These are phyloP conservation scores for Aurinia saxatilis DNA, from an alignment of 345 rosid genomes.

Conservation along the genomic window DNA sequence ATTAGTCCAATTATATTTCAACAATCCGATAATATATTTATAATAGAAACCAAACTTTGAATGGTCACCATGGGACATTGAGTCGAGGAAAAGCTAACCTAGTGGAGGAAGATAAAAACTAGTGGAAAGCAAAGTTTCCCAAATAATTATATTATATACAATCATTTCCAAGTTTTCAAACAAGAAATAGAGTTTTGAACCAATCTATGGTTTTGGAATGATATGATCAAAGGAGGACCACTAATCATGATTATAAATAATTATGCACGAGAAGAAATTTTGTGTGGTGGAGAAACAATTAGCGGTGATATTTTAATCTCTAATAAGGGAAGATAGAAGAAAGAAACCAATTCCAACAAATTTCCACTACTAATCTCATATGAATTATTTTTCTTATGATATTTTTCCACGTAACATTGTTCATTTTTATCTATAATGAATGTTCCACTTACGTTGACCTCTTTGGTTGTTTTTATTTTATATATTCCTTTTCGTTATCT, in stretches of 20 bases:
- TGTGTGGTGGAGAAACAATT: conserved; percentile 20
- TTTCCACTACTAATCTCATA: neutral
- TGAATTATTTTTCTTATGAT: neutral
- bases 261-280: neutral
- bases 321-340: neutral
- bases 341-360: neutral
- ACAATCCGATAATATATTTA: neutral
- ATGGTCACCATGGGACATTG: neutral
- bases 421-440: neutral
- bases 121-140: conserved; percentile 21
- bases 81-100: conserved; percentile 6
- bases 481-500: conserved; percentile 22
- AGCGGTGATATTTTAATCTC: conserved; percentile 11
- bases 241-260: conserved; percentile 17
- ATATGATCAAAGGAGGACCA: conserved; percentile 16
- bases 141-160: neutral
- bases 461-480: neutral
- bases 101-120: conserved; percentile 20
- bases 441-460: conserved; percentile 28
- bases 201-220: conserved; percentile 14
- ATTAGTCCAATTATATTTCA: neutral
- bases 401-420: conserved; percentile 19
- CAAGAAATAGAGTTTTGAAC: conserved; percentile 18
- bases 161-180: neutral
- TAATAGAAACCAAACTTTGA: neutral